Evolutionary conservation across 768 basidiomycete species (phyloP), one percentile per base, ranked within the genome.

Genomic region (Suillus paluster): DNA sequence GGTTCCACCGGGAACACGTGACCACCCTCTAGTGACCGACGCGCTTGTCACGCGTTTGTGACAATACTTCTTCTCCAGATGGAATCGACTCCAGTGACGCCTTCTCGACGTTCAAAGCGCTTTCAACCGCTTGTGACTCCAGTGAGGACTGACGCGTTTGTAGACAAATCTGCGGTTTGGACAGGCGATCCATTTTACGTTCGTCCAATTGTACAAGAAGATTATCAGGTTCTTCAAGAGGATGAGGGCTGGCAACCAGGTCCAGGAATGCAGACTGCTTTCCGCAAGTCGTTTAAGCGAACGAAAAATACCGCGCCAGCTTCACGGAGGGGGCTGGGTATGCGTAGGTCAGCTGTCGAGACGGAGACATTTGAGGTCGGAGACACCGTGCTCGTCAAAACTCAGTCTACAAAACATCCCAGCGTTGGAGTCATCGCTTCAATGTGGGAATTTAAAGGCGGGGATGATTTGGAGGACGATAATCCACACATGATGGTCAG

Each of bases 361-460:
- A 63, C 15, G 23, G 77, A 79, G 50, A 67, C 67, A 14, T 92
- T 83, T 67, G 71, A 66, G 2, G 73, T 90, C 7, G 92, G 91
- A 1, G 89, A 92, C 70, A 86, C 88, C 0, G 84, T 93, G 3
- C 79, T 87, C 39, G 79, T 93, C 21, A 77, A 84, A 48, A 81
- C 83, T 2, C 68, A 71, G 7, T 67, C 80, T 5, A 77, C 74
- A 21, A 78, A 71, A 38, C 77, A 78, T 12, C 84, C 86, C 0
- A 91, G 90, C 64, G 76, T 92, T 56, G 92, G 84, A 5, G 86
- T 92, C 45, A 86, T 94, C 52, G 77, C 84, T 19, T 79, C 88
- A 0, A 84, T 94, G 79, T 92, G 90, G 88, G 84, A 89, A 8
- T 73, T 68, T 65, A 60, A 52, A 57, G 75, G 60, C 2, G 76